phyloP scores from a whole-genome alignment of 495 filamentous ascomycete species.

The Friedmanniomyces endolithicus region DNA sequence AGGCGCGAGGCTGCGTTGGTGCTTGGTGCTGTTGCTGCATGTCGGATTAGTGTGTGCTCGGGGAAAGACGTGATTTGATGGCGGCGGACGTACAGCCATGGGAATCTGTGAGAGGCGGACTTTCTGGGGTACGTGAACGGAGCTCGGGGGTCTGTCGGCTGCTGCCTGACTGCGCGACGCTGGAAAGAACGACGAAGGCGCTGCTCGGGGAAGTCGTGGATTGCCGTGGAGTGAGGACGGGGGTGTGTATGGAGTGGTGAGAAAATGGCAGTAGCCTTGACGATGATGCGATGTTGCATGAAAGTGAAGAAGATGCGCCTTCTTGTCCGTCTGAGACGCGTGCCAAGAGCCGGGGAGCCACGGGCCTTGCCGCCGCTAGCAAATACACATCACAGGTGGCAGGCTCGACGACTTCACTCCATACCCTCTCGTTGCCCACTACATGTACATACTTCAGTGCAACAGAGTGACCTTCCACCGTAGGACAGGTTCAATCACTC shows the following conservation, averaged over 20 bases:
- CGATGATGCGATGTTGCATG: too few species aligned
- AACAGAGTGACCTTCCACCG: too few species aligned
- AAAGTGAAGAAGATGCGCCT: too few species aligned
- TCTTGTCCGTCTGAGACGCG: too few species aligned
- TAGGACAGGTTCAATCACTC: too few species aligned
- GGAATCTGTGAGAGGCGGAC: background rate
- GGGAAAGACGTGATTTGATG: background rate
- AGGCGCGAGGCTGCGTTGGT: constrained; percentile 29
- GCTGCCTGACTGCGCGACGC: background rate
- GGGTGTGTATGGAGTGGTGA: background rate
- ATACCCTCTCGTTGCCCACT: too few species aligned
- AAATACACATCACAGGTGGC: too few species aligned
- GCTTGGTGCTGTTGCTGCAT: constrained; percentile 26
- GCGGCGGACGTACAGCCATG: constrained; percentile 12
- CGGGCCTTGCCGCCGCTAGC: too few species aligned
- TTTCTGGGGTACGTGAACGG: constrained; percentile 4
- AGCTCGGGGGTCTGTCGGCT: constrained; percentile 8
- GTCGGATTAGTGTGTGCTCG: background rate
- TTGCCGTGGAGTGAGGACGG: background rate
- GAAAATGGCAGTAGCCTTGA: background rate
- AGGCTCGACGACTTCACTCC: too few species aligned
- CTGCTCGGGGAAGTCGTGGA: background rate
- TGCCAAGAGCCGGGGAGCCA: too few species aligned
- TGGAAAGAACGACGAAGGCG: background rate
- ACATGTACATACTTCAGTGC: too few species aligned